These are phyloP conservation scores for Cytospora leucostoma DNA, from an alignment of 2,329 filamentous ascomycete species.

Conservation along the genomic window DNA sequence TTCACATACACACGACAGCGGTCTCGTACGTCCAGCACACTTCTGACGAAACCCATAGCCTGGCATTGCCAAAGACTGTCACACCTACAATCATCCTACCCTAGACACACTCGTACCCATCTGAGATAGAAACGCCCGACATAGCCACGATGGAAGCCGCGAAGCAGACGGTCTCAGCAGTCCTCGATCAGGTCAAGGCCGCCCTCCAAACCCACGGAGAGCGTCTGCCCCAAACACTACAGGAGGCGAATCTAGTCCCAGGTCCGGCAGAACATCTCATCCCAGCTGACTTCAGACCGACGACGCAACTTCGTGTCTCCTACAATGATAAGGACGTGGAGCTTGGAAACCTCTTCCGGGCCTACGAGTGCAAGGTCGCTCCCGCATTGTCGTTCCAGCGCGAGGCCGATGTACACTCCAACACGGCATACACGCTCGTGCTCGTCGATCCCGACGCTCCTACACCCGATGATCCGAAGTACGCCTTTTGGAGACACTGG, in stretches of 20 bases:
- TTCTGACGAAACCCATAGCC: too few relatives aligned
- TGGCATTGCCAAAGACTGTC: too few relatives aligned
- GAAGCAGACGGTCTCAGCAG: slow-evolving; percentile 4
- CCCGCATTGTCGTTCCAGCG: slow-evolving; percentile 42
- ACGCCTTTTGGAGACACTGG: slow-evolving; percentile 58
- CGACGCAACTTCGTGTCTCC: slow-evolving; percentile 41
- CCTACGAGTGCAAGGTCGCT: slow-evolving; percentile 39
- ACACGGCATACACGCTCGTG: slow-evolving; percentile 47
- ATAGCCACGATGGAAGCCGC: slow-evolving; percentile 14
- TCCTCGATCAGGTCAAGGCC: slow-evolving; percentile 11
- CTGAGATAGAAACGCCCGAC: neutral
- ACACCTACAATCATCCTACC: neutral
- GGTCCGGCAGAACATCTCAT: slow-evolving; percentile 44
- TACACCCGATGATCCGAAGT: slow-evolving; percentile 56
- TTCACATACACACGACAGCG: too few relatives aligned
- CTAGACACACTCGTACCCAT: neutral
- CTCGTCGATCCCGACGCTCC: slow-evolving; percentile 58
- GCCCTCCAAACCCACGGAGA: slow-evolving; percentile 15
- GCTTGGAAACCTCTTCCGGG: slow-evolving; percentile 38
- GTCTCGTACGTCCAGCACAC: too few relatives aligned
- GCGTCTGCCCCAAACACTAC: slow-evolving; percentile 31
- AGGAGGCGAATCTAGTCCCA: slow-evolving; percentile 43
- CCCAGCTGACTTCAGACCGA: slow-evolving; percentile 45
- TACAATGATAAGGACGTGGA: slow-evolving; percentile 31
- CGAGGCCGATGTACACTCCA: slow-evolving; percentile 33